Conservation (phyloP, 331 rosid genomes). For the Arachis monticola region DNA sequence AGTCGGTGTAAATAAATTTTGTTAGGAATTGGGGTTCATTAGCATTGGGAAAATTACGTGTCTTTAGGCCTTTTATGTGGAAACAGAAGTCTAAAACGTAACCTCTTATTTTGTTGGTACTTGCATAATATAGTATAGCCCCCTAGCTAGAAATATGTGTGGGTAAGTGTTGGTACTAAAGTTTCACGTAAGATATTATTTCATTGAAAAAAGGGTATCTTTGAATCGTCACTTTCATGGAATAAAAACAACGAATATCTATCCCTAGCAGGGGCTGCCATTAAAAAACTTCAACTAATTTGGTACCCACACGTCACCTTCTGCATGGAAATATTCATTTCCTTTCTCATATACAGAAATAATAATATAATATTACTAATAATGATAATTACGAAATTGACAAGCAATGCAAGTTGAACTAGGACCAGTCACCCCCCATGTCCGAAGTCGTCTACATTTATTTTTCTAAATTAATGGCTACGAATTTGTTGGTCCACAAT, state of each 20-base stretch:
- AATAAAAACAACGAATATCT: constrained; percentile 30
- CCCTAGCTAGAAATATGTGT: no score
- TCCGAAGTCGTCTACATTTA: constrained; percentile 6
- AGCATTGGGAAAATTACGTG: background rate
- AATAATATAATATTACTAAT: no score
- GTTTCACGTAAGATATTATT: constrained; percentile 2
- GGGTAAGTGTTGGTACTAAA: background rate
- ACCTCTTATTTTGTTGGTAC: background rate
- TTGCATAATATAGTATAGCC: background rate
- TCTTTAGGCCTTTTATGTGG: background rate
- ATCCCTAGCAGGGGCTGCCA: constrained; percentile 19
- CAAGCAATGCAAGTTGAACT: background rate
- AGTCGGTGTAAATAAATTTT: no score
- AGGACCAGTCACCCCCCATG: constrained; percentile 2
- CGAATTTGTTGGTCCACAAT: no score
- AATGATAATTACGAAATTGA: background rate
- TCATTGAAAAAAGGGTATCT: background rate
- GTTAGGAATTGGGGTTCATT: no score
- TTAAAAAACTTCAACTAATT: background rate
- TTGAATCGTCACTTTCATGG: constrained; percentile 32
- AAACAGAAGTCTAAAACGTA: background rate
- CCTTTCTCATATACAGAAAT: background rate
- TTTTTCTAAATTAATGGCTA: background rate
- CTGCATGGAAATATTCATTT: background rate
- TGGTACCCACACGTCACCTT: background rate